These are phyloP conservation scores for Gracilaria caudata DNA, from an alignment of 23 red algal species.

Conservation along the genomic window DNA sequence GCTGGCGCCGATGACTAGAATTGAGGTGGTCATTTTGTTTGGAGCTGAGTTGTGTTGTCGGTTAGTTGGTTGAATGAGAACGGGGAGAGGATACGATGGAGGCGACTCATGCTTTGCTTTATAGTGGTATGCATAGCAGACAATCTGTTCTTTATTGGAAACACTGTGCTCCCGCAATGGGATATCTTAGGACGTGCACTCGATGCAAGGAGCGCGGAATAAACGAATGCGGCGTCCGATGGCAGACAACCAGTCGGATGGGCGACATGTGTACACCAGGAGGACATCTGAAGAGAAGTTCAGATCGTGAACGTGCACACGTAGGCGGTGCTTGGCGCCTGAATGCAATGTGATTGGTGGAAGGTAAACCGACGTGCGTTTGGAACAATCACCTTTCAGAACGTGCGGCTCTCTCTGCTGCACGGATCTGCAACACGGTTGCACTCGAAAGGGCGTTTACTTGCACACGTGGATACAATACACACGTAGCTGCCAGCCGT, in stretches of 20 bases:
- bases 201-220: not conserved
- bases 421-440: no score
- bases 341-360: not conserved
- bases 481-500: no score
- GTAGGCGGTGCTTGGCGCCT: not conserved
- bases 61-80: not conserved
- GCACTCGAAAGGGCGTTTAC: no score
- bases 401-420: no score
- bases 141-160: not conserved
- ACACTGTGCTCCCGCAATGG: not conserved
- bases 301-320: not conserved
- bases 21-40: constrained; percentile 18
- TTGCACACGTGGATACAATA: no score
- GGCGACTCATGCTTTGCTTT: no score
- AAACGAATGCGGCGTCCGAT: no score
- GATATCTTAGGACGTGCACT: not conserved
- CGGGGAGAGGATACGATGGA: not conserved
- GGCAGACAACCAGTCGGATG: no score
- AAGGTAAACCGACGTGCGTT: not conserved
- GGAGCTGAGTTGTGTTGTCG: not conserved
- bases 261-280: no score
- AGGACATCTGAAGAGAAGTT: no score
- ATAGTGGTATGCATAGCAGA: not conserved
- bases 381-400: not conserved
- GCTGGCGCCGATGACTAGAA: constrained; percentile 58